A percentile compares a stretch with the other conserved stretches of the same genome.
These are phyloP conservation scores for Hericium alpestre DNA, from an alignment of 768 basidiomycete genomes.

Conservation along the genomic window DNA sequence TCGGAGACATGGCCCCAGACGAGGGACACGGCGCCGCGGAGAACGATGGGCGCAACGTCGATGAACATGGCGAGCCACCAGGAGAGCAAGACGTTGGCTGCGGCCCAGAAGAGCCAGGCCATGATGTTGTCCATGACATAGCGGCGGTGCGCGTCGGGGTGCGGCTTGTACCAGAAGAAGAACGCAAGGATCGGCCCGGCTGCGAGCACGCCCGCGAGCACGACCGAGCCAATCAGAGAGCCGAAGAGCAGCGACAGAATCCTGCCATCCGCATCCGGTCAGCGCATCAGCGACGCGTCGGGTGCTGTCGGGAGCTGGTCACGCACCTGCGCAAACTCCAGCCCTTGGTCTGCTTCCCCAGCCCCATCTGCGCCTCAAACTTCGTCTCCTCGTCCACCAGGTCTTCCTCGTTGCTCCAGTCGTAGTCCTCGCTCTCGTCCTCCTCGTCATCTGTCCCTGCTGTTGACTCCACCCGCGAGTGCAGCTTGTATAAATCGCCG, in stretches of 20 bases:
- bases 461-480: slow-evolving; percentile 32
- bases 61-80: slow-evolving; percentile 70
- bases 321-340: slow-evolving; percentile 48
- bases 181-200: slow-evolving; percentile 53
- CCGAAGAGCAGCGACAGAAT: slow-evolving; percentile 40
- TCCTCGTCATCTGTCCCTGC: slow-evolving; percentile 51
- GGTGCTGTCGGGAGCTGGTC: neutral
- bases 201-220: slow-evolving; percentile 53
- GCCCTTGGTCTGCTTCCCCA: slow-evolving; percentile 28
- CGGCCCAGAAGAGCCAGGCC: slow-evolving; percentile 78
- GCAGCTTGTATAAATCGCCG: slow-evolving; percentile 8
- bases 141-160: slow-evolving; percentile 43
- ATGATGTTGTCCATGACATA: slow-evolving; percentile 57
- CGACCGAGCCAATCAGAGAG: slow-evolving; percentile 59
- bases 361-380: slow-evolving; percentile 51
- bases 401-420: slow-evolving; percentile 76
- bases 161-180: slow-evolving; percentile 59
- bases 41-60: slow-evolving; percentile 52
- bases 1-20: slow-evolving; percentile 75
- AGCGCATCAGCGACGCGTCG: neutral
- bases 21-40: slow-evolving; percentile 41
- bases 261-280: neutral
- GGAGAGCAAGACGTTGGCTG: slow-evolving; percentile 65
- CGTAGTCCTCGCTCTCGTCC: slow-evolving; percentile 45
- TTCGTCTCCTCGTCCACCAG: slow-evolving; percentile 60